A percentile compares a stretch with the other conserved stretches of the same genome.
Conservation (phyloP, 2,329 filamentous ascomycete species). For the Fusarium tupiense region DNA sequence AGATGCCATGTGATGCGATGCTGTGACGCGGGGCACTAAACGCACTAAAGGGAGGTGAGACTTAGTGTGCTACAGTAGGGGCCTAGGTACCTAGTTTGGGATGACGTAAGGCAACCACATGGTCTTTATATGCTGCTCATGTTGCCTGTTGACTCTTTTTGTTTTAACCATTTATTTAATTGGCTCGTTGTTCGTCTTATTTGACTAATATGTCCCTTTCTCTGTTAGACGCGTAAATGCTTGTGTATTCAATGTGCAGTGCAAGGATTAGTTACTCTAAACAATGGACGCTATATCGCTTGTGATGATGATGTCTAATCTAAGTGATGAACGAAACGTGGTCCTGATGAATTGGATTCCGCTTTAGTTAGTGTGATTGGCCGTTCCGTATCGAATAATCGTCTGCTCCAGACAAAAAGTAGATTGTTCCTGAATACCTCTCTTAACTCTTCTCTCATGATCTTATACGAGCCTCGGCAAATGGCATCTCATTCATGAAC, state of each 20-base stretch:
- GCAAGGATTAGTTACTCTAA: background rate
- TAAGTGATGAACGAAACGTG: background rate
- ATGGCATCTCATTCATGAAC: background rate
- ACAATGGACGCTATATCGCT: background rate
- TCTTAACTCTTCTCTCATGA: background rate
- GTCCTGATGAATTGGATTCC: no score
- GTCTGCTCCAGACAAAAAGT: background rate
- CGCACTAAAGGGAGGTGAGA: background rate
- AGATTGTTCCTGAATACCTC: background rate
- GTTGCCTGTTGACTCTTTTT: background rate
- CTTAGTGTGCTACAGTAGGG: background rate
- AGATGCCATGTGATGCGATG: conserved; percentile 35
- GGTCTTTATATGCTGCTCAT: background rate
- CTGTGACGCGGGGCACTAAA: conserved; percentile 28
- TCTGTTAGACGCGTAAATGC: background rate
- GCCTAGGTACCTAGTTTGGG: background rate
- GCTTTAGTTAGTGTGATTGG: background rate
- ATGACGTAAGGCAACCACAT: conserved; percentile 38
- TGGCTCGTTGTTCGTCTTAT: background rate
- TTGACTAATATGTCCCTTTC: background rate
- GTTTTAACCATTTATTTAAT: background rate
- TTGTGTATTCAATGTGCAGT: background rate
- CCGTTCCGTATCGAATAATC: background rate
- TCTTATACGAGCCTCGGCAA: conserved; percentile 22
- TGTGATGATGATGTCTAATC: no score